Base-by-base conservation (phyloP, 371 early-diverging fungal species). In the Funneliformis caledonium region DNA sequence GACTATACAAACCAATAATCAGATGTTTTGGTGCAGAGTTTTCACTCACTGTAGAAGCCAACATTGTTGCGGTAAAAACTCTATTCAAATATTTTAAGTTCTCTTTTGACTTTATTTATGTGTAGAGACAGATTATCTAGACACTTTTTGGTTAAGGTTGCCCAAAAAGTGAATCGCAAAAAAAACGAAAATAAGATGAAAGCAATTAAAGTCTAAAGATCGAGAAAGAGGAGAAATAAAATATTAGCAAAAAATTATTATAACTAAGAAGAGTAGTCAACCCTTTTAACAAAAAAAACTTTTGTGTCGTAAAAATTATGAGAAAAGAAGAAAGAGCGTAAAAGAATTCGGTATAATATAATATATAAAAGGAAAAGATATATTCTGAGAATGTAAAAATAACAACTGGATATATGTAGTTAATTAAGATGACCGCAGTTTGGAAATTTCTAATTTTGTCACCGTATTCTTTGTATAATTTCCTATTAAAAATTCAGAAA, bases 61-160 rank as follows among this genome's bases (percentile, higher is more conserved):
- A n/a, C 72, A 72, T 72, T 31, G 47, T 72, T 72, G 43, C 69
- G n/a, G n/a, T 45, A 69, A 43, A 69, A n/a, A 3, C 43, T 69
- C 43, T 6, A n/a, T 19, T 16, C 5, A 69, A 65, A 10, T 31
- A 14, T 33, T 14, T 37, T 65, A 65, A 14, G 4, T 16, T 31
- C 37, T 12, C 37, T 14, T 65, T 65, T 1, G 19, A 65, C 16
- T 11, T 22, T 2, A 12, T 37, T 31, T 65, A 65, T 65, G n/a
- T 8, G 37, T 37, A 65, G 31, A 37, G 67, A 37, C 33, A n/a
- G 60, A 37, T 37, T 56, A 56, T 19, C 52, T 19, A 10, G 19
- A 22, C 33, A 65, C 10, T 31, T 10, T 14, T 37, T 65, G 67
- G 67, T 65, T 37, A 37, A 62, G 16, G 67, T 4, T 22, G 31